Percentiles rank a stretch among this genome's conserved stretches.
These are phyloP conservation scores for Sphaerulina musiva DNA, from an alignment of 2,329 filamentous ascomycete species.

Conservation along the genomic window DNA sequence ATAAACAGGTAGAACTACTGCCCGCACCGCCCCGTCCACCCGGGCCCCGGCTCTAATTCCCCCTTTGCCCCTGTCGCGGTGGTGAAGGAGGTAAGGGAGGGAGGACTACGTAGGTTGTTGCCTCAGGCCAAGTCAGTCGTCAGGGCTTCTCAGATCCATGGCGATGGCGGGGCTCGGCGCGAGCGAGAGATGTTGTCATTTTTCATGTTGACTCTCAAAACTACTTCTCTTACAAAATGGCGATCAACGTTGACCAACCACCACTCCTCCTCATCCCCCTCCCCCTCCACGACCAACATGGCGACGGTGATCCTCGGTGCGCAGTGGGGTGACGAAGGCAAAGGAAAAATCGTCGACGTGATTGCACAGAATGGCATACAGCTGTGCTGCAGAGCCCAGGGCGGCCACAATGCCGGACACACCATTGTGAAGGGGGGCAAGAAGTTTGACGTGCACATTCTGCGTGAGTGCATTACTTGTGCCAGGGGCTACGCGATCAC, in stretches of 20 bases:
- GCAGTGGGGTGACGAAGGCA: constrained; percentile 56
- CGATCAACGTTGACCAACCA: constrained; percentile 13
- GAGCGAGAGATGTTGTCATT: neutral
- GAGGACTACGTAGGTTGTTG: neutral
- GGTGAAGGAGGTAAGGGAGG: no score
- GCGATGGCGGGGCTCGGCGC: neutral
- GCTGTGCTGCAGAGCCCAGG: constrained; percentile 54
- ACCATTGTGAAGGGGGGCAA: constrained; percentile 36
- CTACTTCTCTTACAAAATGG: constrained; percentile 21
- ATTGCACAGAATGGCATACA: constrained; percentile 41
- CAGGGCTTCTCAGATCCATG: neutral
- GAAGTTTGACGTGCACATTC: constrained; percentile 53
- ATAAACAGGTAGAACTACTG: no score
- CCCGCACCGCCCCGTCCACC: no score
- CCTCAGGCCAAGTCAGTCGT: neutral
- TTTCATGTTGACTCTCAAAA: constrained; percentile 3
- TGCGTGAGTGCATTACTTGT: constrained; percentile 34
- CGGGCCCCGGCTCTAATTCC: no score
- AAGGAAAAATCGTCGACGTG: constrained; percentile 53
- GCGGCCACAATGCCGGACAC: constrained; percentile 56
- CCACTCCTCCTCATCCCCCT: neutral
- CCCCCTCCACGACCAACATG: constrained; percentile 23
- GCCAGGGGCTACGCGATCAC: neutral
- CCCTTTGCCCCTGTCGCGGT: no score
- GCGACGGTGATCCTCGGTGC: constrained; percentile 54